Conservation (phyloP, 305 asterid genomes). For the Solanum hybrid region DNA sequence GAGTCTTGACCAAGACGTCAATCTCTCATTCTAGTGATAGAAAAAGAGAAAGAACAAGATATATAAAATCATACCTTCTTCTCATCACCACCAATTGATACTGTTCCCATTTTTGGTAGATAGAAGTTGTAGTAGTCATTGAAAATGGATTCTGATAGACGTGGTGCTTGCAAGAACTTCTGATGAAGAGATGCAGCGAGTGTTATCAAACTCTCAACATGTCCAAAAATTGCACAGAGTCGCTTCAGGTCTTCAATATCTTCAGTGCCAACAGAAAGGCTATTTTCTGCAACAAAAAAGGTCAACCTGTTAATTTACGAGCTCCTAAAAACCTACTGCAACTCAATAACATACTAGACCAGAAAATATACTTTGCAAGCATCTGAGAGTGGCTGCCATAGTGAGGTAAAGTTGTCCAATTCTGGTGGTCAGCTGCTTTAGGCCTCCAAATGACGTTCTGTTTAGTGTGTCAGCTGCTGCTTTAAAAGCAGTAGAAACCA, state of each 20-base stretch:
- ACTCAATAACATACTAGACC: neutral
- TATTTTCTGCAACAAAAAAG: conserved; percentile 29
- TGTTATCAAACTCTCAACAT: conserved; percentile 60
- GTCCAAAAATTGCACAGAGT: conserved; percentile 56
- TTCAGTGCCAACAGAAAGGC: conserved; percentile 35
- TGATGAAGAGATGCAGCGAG: conserved; percentile 77
- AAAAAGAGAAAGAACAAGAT: neutral
- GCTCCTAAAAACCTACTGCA: conserved; percentile 3
- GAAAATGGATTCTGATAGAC: conserved; percentile 60
- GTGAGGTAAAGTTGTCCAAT: conserved; percentile 65
- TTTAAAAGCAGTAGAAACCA: conserved; percentile 82
- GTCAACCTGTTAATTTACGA: neutral
- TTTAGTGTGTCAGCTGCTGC: conserved; percentile 80
- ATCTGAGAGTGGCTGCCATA: conserved; percentile 56
- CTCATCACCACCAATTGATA: conserved; percentile 26
- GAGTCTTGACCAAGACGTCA: neutral
- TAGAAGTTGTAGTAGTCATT: conserved; percentile 51
- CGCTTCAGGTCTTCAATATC: conserved; percentile 53
- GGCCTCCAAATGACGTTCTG: conserved; percentile 58
- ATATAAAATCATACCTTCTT: conserved; percentile 33
- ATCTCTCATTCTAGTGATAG: neutral
- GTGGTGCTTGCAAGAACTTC: conserved; percentile 66
- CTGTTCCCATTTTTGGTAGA: conserved; percentile 65
- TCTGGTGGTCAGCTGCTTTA: conserved; percentile 60
- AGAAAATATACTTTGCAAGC: conserved; percentile 39